These are phyloP conservation scores for Fusarium euwallaceae DNA, from an alignment of 2,329 filamentous ascomycete species.

Conservation along the genomic window DNA sequence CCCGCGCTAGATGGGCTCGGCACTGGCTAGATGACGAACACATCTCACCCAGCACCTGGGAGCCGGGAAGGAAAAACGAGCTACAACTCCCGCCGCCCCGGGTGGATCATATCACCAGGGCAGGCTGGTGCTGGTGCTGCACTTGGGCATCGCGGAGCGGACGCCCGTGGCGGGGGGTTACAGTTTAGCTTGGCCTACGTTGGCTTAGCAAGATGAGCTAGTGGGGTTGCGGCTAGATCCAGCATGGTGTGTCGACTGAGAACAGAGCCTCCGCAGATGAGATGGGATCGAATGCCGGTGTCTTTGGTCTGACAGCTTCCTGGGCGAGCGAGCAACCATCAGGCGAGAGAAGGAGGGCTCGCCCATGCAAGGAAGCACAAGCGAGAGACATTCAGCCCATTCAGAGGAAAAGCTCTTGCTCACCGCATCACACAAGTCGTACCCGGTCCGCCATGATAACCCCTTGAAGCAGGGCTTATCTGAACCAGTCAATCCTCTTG, in stretches of 20 bases:
- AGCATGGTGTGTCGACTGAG: conserved; percentile 21
- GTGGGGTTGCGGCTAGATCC: conserved; percentile 4
- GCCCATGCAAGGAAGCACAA: conserved; percentile 33
- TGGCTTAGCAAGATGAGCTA: conserved; percentile 2
- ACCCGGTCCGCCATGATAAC: conserved; percentile 24
- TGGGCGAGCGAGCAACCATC: not conserved
- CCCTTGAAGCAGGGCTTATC: not conserved
- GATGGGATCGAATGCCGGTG: conserved; percentile 13
- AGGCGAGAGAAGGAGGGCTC: not conserved
- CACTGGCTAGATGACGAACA: not conserved
- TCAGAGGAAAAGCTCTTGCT: conserved; percentile 1
- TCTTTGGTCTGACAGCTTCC: conserved; percentile 3
- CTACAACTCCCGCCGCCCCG: conserved; percentile 23
- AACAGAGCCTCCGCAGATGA: conserved; percentile 40
- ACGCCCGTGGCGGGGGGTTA: conserved; percentile 20
- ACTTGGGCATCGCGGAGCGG: conserved; percentile 24
- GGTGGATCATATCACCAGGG: conserved; percentile 13
- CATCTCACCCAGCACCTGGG: conserved; percentile 13
- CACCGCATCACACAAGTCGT: conserved; percentile 36
- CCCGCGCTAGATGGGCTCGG: not conserved
- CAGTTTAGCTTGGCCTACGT: not conserved
- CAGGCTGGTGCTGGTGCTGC: not conserved
- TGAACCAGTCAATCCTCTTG: conserved; percentile 19
- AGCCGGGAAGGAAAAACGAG: conserved; percentile 25
- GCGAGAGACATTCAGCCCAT: conserved; percentile 25